phyloP scores from a whole-genome alignment of 1,139 yeast genomes.

The Komagataea norvegica region DNA sequence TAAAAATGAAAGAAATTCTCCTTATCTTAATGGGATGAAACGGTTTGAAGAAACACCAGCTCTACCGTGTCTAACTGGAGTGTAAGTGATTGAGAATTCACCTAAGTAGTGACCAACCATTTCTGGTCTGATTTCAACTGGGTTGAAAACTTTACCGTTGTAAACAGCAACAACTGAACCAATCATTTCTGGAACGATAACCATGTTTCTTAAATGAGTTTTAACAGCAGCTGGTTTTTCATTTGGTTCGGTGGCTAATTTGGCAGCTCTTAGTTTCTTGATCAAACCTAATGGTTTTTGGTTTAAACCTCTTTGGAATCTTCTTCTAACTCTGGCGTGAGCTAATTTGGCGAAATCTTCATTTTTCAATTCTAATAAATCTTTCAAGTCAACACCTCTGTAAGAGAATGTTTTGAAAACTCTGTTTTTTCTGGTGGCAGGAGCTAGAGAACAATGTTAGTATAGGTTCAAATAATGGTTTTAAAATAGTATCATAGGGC shows the following conservation, averaged over 20 bases:
- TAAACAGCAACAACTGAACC: slow-evolving; percentile 98
- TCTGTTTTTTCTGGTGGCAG: slow-evolving; percentile 70
- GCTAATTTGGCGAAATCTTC: slow-evolving; percentile 97
- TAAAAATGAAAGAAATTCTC: slow-evolving; percentile 7
- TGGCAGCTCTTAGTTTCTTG: slow-evolving; percentile 97
- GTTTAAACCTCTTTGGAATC: slow-evolving; percentile 97
- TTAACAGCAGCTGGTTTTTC: slow-evolving; percentile 98
- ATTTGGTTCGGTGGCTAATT: slow-evolving; percentile 84
- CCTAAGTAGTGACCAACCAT: slow-evolving; percentile 99
- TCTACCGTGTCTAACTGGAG: slow-evolving; percentile 99
- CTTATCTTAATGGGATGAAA: slow-evolving; percentile 65
- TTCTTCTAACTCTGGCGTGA: slow-evolving; percentile 99
- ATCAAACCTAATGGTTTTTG: slow-evolving; percentile 95
- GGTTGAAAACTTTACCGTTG: slow-evolving; percentile 99
- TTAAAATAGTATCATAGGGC: too few relatives aligned
- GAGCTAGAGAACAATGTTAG: slow-evolving; percentile 20
- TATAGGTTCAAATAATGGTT: too few relatives aligned
- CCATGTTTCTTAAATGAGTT: slow-evolving; percentile 99
- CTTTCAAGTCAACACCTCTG: slow-evolving; percentile 98
- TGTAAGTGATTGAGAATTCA: slow-evolving; percentile 99
- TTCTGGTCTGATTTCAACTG: slow-evolving; percentile 98
- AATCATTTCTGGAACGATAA: slow-evolving; percentile 99
- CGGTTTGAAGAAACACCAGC: slow-evolving; percentile 85
- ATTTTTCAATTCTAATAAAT: slow-evolving; percentile 89
- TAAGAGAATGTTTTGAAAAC: slow-evolving; percentile 93